Conservation (phyloP, 179 eudicot species). For the Silene noctiflora region DNA sequence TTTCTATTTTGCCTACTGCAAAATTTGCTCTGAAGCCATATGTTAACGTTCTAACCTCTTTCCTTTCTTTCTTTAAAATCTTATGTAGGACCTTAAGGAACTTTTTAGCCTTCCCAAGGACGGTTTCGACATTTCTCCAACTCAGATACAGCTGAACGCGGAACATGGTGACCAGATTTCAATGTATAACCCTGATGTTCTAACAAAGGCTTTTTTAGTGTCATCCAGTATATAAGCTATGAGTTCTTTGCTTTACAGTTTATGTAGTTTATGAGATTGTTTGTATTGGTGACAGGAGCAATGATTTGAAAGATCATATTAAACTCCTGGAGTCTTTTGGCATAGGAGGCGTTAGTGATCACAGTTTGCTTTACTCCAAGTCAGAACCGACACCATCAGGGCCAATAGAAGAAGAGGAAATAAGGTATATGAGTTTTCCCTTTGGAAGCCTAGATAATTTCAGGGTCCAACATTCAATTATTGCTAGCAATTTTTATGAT, state of each 20-base stretch:
- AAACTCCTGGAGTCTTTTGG: slow-evolving; percentile 76
- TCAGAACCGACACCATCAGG: slow-evolving; percentile 56
- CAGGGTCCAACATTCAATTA: neutral
- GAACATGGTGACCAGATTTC: slow-evolving; percentile 73
- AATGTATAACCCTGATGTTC: slow-evolving; percentile 45
- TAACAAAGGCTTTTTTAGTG: neutral
- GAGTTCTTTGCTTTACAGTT: neutral
- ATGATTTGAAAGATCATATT: slow-evolving; percentile 55
- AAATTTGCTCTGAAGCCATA: neutral
- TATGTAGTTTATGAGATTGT: neutral
- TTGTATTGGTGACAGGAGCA: slow-evolving; percentile 48
- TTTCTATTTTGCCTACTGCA: slow-evolving; percentile 20
- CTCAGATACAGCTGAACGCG: slow-evolving; percentile 85
- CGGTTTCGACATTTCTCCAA: slow-evolving; percentile 89
- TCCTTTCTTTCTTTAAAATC: slow-evolving; percentile 9
- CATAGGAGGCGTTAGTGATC: slow-evolving; percentile 94
- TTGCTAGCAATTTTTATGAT: neutral
- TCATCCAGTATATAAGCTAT: neutral
- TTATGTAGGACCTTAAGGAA: slow-evolving; percentile 77
- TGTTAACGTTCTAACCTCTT: slow-evolving; percentile 9
- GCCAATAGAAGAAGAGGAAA: slow-evolving; percentile 50
- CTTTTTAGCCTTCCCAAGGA: slow-evolving; percentile 84
- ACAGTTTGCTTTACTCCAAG: slow-evolving; percentile 93
- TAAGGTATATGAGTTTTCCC: slow-evolving; percentile 41
- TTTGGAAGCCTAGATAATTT: neutral